phyloP scores from a whole-genome alignment of 1,284 basidiomycete genomes.

The Butyriboletus appendiculatus region DNA sequence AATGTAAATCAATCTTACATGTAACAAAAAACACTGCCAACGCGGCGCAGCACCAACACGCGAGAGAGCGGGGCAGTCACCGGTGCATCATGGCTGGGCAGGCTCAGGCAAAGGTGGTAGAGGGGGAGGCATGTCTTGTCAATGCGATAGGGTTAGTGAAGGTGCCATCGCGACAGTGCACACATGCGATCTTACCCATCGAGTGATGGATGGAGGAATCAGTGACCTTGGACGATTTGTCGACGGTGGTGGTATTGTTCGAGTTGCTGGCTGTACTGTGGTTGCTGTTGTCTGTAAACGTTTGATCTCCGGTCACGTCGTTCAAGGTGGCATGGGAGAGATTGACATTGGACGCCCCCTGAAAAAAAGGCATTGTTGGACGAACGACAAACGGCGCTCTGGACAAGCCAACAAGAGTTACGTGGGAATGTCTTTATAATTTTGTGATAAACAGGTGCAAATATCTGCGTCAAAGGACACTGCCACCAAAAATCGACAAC shows the following conservation, averaged over 20 bases:
- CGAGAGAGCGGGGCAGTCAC: not conserved
- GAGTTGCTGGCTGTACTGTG: constrained; percentile 17
- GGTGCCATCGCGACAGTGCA: not conserved
- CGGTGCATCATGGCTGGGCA: not conserved
- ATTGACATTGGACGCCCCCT: constrained; percentile 22
- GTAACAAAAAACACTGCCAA: not conserved
- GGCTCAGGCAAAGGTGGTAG: constrained; percentile 7
- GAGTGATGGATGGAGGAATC: constrained; percentile 32
- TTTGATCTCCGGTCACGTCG: constrained; percentile 26
- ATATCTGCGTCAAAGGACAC: constrained; percentile 3
- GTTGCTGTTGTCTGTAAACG: constrained; percentile 20
- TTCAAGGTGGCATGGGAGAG: constrained; percentile 21
- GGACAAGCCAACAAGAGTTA: not conserved
- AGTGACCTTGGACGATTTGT: constrained; percentile 17
- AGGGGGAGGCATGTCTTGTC: constrained; percentile 11
- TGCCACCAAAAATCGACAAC: constrained; percentile 6
- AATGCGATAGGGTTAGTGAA: not conserved
- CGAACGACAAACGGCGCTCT: no score
- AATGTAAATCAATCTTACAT: constrained; percentile 1
- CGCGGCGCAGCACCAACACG: not conserved
- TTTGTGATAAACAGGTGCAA: constrained; percentile 13
- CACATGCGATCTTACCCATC: constrained; percentile 18
- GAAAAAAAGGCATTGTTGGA: constrained; percentile 26
- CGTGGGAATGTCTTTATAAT: constrained; percentile 3
- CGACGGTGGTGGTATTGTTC: constrained; percentile 23